A percentile compares a stretch with the other conserved stretches of the same genome.
These are phyloP conservation scores for Penicillium ucsense DNA, from an alignment of 495 filamentous ascomycete species.

Conservation along the genomic window DNA sequence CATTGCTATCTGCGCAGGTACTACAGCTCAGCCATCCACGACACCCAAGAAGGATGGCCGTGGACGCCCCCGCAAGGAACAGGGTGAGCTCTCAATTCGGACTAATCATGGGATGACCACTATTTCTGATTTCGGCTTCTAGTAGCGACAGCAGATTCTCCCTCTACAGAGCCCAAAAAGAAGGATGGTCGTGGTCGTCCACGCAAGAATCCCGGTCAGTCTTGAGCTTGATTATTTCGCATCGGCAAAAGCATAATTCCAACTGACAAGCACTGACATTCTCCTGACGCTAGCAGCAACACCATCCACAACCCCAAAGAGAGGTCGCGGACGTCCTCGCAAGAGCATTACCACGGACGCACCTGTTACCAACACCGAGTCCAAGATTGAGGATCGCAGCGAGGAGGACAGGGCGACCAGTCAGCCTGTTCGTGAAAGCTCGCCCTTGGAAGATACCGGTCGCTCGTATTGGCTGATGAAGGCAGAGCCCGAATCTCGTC, in stretches of 20 bases:
- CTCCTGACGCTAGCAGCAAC: not conserved
- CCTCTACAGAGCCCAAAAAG: constrained; percentile 5
- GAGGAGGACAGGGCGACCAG: constrained; percentile 2
- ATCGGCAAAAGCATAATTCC: no score
- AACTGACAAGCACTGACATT: no score
- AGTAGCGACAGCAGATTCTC: not conserved
- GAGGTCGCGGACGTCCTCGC: constrained; percentile 15
- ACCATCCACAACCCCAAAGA: constrained; percentile 6
- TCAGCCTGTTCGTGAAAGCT: constrained; percentile 3
- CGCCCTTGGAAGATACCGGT: constrained; percentile 10
- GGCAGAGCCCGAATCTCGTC: constrained; percentile 78
- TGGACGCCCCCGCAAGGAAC: constrained; percentile 16
- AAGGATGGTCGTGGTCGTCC: constrained; percentile 13
- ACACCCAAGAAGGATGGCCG: constrained; percentile 13
- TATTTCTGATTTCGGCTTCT: not conserved
- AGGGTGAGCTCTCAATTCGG: constrained; percentile 5
- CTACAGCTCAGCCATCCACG: not conserved
- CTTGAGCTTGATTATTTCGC: not conserved
- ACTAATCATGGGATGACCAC: not conserved
- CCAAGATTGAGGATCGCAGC: not conserved
- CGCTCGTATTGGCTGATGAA: constrained; percentile 85
- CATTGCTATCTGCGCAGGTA: not conserved
- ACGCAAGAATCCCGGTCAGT: constrained; percentile 1
- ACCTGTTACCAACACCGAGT: not conserved
- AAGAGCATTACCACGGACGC: constrained; percentile 16